Evolutionary conservation across 192 early-diverging fungal genomes (phyloP), one percentile per base, ranked within the genome.

Genomic region (Paraglomus brasilianum): DNA sequence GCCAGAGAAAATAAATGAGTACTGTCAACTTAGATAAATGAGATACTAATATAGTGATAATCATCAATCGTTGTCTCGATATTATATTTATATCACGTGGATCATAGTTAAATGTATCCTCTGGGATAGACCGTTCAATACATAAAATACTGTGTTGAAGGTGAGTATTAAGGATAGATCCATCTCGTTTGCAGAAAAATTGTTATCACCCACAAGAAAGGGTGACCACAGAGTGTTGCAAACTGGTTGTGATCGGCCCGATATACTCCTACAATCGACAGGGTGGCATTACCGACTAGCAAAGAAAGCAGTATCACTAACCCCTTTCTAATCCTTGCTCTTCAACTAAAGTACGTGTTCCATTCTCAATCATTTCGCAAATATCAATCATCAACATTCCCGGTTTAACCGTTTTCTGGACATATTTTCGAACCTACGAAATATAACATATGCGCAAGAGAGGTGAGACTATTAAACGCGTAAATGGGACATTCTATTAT

Each of bases 351-450:
- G 83, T 83, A n/a, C 95, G 86, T 4, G 92, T 94, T 19, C 93
- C 93, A 68, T 98, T 96, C 74, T 99, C 97, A 65, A 98, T 95
- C 78, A 87, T 77, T 72, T 99, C 94, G 36, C 83, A 82, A 70
- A 99, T 92, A 8, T 94, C 93, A 38, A 90, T 94, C 91, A 97
- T 90, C 14, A 87, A 83, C 91, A 99, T 93, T 40, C 97, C 97
- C 22, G 97, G 95, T 78, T 92, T 92, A 74, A 99, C 92, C 45
- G 76, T 78, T 50, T 85, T 80, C 44, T 83, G 86, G 22, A 89
- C 95, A 74, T 96, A 92, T 51, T 75, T 63, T 36, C 97, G 91
- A 5, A 98, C 97, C 77, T 79, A 45, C 22, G 47, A 19, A 9
- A 15, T 30, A 39, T 36, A n/a, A n/a, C n/a, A n/a, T 22, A 46